A percentile compares a stretch with the other conserved stretches of the same genome.
Conservation (phyloP, 192 early-diverging fungal genomes). For the Allomyces macrogynus region DNA sequence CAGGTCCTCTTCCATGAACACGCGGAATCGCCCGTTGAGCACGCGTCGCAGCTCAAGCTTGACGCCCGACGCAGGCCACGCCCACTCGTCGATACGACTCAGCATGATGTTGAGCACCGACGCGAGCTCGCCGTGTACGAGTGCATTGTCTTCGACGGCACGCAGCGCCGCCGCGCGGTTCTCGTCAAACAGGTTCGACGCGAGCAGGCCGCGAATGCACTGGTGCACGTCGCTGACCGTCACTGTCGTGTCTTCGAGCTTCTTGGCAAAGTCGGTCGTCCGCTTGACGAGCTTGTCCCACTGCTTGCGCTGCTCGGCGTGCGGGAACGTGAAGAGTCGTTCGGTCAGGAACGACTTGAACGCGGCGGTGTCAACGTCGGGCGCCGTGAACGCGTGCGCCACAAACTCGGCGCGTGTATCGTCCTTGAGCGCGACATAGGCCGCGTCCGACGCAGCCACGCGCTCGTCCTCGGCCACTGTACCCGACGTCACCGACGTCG, state of each 20-base stretch:
- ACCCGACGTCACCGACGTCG: too few species aligned
- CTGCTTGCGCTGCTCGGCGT: too few species aligned
- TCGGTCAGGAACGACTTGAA: too few species aligned
- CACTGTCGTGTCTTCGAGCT: background rate
- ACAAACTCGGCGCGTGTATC: too few species aligned
- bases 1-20: constrained; percentile 12
- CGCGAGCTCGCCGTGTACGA: constrained; percentile 5
- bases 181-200: background rate
- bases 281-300: too few species aligned
- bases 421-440: too few species aligned
- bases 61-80: constrained; percentile 2
- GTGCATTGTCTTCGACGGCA: constrained; percentile 3
- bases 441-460: too few species aligned
- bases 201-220: background rate
- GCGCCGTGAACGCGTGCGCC: too few species aligned
- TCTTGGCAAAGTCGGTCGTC: too few species aligned
- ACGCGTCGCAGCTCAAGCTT: constrained; percentile 3
- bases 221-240: background rate
- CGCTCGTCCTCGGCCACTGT: too few species aligned
- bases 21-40: constrained; percentile 6
- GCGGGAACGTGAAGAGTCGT: too few species aligned
- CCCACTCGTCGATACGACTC: constrained; percentile 2
- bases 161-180: background rate
- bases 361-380: too few species aligned
- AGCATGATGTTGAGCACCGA: constrained; percentile 3